Base-by-base conservation (phyloP, 2,329 filamentous ascomycete species). In the Exserohilum turcica region DNA sequence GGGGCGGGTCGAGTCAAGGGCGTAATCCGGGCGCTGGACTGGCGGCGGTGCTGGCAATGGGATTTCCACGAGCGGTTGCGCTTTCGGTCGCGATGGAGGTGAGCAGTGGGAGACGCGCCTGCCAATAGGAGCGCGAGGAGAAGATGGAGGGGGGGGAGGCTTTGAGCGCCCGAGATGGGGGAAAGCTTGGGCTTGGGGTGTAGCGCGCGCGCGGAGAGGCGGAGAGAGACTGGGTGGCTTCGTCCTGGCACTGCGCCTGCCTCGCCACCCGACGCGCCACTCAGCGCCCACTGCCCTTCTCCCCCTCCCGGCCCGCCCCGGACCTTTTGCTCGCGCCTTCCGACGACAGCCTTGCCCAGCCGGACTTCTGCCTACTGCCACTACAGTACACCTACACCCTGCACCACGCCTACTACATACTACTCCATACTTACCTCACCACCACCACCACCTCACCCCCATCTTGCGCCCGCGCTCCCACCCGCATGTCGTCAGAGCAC, bases 11-110 rank as follows among this genome's bases (percentile, higher is more conserved):
- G 39, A 29, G 51, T 37, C 47, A 33, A 52, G 57, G 44, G 56
- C 54, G 47, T 52, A 43, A 27, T 47, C 50, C 43, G 51, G 57
- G 59, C 43, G 47, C 38, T 43, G 44, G 43, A 31, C 3, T 38
- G 37, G 55, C 33, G 42, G 51, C 35, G 56, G 54, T 57, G 55
- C 59, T 47, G 59, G 58, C 56, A 55, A 53, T 56, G 27, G 27
- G 49, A 35, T 33, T 24, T 48, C 28, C 36, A 27, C 36, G 33
- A 35, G 32, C 43, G 27, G 43, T 45, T 45, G 19, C 35, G 45
- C 47, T 38, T 35, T 49, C n/a, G 19, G 50, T 53, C 46, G 51
- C 46, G 46, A 50, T 47, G 51, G 27, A 43, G 35, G 51, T 38
- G 49, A 52, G 38, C 48, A 43, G 45, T 27, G 36, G 28, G 19